phyloP scores from a whole-genome alignment of 1,284 basidiomycete genomes.

The Singerocomus inundabilis region DNA sequence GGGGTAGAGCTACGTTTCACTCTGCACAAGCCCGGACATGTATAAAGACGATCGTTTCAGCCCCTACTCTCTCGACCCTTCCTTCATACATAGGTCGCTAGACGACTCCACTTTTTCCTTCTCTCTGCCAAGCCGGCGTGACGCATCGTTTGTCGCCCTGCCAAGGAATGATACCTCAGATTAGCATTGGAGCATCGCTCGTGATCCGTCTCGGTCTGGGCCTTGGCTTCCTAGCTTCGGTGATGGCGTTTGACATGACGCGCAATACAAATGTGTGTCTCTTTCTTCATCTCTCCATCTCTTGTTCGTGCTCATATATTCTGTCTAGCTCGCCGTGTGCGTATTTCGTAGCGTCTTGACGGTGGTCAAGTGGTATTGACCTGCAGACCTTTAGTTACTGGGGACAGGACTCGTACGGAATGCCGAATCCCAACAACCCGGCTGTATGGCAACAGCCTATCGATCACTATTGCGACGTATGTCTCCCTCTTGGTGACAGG shows the following conservation, averaged over 20 bases:
- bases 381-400: conserved; percentile 22
- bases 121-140: not conserved
- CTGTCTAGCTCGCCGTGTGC: conserved; percentile 27
- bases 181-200: not conserved
- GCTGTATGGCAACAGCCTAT: conserved; percentile 31
- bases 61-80: not conserved
- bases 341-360: no score
- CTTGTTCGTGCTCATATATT: not conserved
- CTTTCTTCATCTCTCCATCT: not conserved
- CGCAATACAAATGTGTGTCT: conserved; percentile 22
- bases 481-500: conserved; percentile 9
- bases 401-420: conserved; percentile 33
- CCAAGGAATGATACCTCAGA: conserved; percentile 15
- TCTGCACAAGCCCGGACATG: conserved; percentile 11
- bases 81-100: not conserved
- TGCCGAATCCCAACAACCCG: conserved; percentile 10
- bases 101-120: not conserved
- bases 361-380: no score
- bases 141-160: not conserved
- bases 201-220: conserved; percentile 18
- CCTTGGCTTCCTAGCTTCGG: conserved; percentile 13
- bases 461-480: conserved; percentile 24
- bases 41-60: conserved; percentile 21
- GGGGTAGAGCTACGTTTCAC: conserved; percentile 5
- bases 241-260: conserved; percentile 24